phyloP scores from a whole-genome alignment of 768 basidiomycete genomes.

The Psilocybe tampanensis region DNA sequence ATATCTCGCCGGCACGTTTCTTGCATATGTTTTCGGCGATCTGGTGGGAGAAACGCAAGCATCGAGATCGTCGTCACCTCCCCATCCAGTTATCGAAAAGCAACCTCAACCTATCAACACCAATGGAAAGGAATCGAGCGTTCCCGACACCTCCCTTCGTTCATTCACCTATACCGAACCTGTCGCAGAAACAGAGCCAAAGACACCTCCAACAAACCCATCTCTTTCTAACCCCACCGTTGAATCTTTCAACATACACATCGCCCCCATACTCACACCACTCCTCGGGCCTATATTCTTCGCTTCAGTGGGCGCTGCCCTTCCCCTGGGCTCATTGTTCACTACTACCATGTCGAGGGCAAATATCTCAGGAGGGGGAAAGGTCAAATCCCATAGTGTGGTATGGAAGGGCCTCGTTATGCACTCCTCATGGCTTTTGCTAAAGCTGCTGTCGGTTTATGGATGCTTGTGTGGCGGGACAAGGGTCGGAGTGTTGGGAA shows the following conservation, averaged over 20 bases:
- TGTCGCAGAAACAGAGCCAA: not conserved
- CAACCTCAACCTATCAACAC: too few species aligned
- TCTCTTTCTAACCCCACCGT: slow-evolving; percentile 1
- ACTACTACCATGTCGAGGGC: slow-evolving; percentile 34
- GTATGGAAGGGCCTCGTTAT: slow-evolving; percentile 62
- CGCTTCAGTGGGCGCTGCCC: slow-evolving; percentile 60
- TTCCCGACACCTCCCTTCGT: too few species aligned
- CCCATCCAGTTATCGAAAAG: not conserved
- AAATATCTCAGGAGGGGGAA: not conserved
- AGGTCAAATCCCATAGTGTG: slow-evolving; percentile 24
- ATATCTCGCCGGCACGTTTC: slow-evolving; percentile 56
- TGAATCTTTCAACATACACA: slow-evolving; percentile 35
- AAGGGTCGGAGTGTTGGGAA: not conserved
- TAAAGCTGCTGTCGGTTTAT: slow-evolving; percentile 52
- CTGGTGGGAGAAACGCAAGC: too few species aligned
- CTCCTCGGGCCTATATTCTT: slow-evolving; percentile 69
- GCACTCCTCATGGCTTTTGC: slow-evolving; percentile 57
- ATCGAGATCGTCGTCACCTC: not conserved
- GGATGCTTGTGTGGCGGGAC: slow-evolving; percentile 40
- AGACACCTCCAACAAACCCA: not conserved
- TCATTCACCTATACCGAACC: too few species aligned
- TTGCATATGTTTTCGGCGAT: slow-evolving; percentile 36
- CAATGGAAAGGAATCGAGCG: too few species aligned
- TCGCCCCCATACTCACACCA: slow-evolving; percentile 39
- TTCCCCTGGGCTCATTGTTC: slow-evolving; percentile 47